These are phyloP conservation scores for Candida hungchunana DNA, from an alignment of 805 yeast species.

Conservation along the genomic window DNA sequence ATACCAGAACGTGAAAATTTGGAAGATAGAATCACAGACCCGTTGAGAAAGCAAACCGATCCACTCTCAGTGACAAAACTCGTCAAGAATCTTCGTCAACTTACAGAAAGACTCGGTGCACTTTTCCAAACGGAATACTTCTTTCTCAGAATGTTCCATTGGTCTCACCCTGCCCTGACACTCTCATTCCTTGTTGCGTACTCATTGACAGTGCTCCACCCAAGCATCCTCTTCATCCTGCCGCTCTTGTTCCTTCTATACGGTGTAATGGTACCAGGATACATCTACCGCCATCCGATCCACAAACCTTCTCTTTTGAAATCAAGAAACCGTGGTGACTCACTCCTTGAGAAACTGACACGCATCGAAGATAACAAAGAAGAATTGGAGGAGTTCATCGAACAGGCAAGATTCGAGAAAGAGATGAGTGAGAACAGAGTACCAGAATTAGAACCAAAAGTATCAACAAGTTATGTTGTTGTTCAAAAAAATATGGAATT, in stretches of 20 bases:
- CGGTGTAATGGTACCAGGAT: conserved; percentile 67
- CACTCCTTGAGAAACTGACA: conserved; percentile 41
- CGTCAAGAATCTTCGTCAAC: conserved; percentile 50
- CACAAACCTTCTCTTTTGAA: conserved; percentile 40
- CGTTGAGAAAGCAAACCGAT: conserved; percentile 41
- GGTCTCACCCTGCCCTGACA: conserved; percentile 76
- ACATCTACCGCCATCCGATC: conserved; percentile 62
- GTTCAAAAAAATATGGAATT: conserved; percentile 37
- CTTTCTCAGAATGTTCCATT: conserved; percentile 54
- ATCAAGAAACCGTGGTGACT: conserved; percentile 48
- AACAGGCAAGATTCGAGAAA: conserved; percentile 7
- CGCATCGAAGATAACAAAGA: conserved; percentile 32
- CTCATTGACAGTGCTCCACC: conserved; percentile 67
- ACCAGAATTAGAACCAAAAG: conserved; percentile 24
- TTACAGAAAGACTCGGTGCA: conserved; percentile 51
- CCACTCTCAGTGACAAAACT: conserved; percentile 54
- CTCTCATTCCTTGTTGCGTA: conserved; percentile 52
- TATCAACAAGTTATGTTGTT: conserved; percentile 17
- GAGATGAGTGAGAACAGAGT: conserved; percentile 15
- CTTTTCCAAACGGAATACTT: conserved; percentile 61
- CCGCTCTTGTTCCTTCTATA: conserved; percentile 56
- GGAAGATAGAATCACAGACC: conserved; percentile 39
- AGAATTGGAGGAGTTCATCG: conserved; percentile 14
- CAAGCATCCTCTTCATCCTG: conserved; percentile 57
- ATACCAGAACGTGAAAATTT: conserved; percentile 44